A percentile compares a stretch with the other conserved stretches of the same genome.
These are phyloP conservation scores for Catenaria anguillulae DNA, from an alignment of 371 early-diverging fungal genomes.

Conservation along the genomic window DNA sequence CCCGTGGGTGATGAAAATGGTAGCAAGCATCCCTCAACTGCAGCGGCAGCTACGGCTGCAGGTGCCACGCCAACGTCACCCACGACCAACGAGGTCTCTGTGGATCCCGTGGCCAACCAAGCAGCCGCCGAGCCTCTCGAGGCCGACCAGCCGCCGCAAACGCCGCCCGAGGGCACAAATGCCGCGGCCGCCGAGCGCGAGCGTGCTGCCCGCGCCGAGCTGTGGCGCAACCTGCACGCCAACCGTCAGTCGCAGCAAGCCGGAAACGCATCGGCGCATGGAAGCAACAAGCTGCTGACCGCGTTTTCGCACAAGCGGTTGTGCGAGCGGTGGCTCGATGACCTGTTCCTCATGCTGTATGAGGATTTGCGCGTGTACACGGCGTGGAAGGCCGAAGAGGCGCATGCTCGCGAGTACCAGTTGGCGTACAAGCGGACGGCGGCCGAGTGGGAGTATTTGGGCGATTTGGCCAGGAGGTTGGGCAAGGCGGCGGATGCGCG, in stretches of 20 bases:
- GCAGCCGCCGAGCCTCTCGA: background rate
- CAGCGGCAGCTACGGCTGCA: no score
- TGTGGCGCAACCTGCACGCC: no score
- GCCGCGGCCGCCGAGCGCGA: constrained; percentile 14
- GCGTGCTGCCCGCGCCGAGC: constrained; percentile 13
- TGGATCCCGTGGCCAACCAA: background rate
- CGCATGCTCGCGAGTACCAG: constrained; percentile 49
- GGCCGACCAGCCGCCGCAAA: no score
- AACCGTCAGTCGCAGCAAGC: constrained; percentile 6
- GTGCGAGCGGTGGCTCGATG: constrained; percentile 97
- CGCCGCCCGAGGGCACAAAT: no score
- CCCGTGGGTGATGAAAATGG: no score
- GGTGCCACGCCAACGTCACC: no score
- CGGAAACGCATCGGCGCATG: background rate
- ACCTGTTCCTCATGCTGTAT: constrained; percentile 91
- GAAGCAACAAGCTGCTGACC: constrained; percentile 5
- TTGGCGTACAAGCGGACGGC: constrained; percentile 74
- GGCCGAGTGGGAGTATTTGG: constrained; percentile 91
- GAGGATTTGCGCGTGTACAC: constrained; percentile 90
- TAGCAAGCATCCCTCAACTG: no score
- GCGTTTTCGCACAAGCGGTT: constrained; percentile 81
- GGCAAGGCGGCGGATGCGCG: constrained; percentile 76
- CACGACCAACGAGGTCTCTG: background rate
- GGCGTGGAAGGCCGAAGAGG: constrained; percentile 57
- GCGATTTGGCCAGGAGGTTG: constrained; percentile 73